These are phyloP conservation scores for Wickerhamomyces queroliae DNA, from an alignment of 805 yeast species.

Conservation along the genomic window DNA sequence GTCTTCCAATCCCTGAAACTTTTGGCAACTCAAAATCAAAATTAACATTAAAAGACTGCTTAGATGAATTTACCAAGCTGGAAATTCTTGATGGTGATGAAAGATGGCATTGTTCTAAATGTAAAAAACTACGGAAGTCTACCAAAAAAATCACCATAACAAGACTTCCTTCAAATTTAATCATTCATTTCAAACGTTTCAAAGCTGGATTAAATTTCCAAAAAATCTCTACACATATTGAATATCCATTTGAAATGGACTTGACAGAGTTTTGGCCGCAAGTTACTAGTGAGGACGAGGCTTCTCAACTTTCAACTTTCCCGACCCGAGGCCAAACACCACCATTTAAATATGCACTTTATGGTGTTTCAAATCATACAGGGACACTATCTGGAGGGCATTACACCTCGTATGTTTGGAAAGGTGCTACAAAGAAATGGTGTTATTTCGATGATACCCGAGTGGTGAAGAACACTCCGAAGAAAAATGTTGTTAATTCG, in stretches of 20 bases:
- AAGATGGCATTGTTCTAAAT: slow-evolving; percentile 78
- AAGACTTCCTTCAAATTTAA: slow-evolving; percentile 69
- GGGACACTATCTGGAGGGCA: slow-evolving; percentile 87
- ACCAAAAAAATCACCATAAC: slow-evolving; percentile 69
- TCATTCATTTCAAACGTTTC: slow-evolving; percentile 84
- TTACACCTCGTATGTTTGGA: slow-evolving; percentile 76
- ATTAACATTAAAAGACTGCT: slow-evolving; percentile 52
- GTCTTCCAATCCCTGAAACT: slow-evolving; percentile 68
- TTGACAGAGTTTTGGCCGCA: slow-evolving; percentile 71
- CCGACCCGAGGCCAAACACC: slow-evolving; percentile 74
- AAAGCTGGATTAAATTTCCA: slow-evolving; percentile 33
- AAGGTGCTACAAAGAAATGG: slow-evolving; percentile 54
- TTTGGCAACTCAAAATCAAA: slow-evolving; percentile 21
- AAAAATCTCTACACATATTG: slow-evolving; percentile 44
- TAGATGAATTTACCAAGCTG: slow-evolving; percentile 68
- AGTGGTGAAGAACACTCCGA: slow-evolving; percentile 46
- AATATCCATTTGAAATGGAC: slow-evolving; percentile 63
- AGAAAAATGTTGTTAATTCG: slow-evolving; percentile 51
- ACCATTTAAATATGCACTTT: slow-evolving; percentile 73
- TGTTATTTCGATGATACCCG: slow-evolving; percentile 77
- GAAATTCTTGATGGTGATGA: slow-evolving; percentile 75
- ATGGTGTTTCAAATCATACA: slow-evolving; percentile 78
- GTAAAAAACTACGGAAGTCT: slow-evolving; percentile 58
- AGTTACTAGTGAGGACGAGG: slow-evolving; percentile 31
- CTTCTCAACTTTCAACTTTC: slow-evolving; percentile 37